Evolutionary conservation across 2,329 filamentous ascomycete species (phyloP), one percentile per base, ranked within the genome.

Genomic region (Cryoendolithus antarcticus): DNA sequence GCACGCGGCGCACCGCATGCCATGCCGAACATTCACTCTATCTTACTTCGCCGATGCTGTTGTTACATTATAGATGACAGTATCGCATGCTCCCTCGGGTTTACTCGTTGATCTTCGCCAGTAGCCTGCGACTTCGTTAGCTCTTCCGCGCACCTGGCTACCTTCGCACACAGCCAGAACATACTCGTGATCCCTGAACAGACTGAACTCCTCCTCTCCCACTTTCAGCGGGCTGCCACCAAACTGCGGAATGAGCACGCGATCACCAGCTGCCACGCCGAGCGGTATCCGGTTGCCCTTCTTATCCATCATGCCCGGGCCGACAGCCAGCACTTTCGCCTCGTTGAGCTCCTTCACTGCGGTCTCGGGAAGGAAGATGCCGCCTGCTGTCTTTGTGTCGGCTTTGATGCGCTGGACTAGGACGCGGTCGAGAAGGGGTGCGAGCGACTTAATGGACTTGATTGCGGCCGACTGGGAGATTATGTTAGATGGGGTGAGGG

Each of bases 51-150:
- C 24, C 24, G 24, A 34, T 37, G 39, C 35, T 42, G 35, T 34
- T 42, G 38, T 38, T 30, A 32, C 13, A 38, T 41, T 29, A 35
- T 35, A 27, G 24, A 13, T 12, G 27, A 10, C 34, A 28, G 9
- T 37, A 41, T 41, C 39, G 39, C 37, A 41, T 34, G 24, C 38
- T 30, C 30, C 39, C 4, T 35, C 34, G 30, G 31, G 24, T 72
- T 71, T 84, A 94, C 75, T 96, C 89, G 69, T 86, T 94, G 76
- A 98, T 94, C 82, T 96, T 98, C 64, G 91, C 91, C 45, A 98
- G 78, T 54, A 98, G 85, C 65, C 89, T 95, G 55, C 15, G 27
- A 6, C 4, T 1, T 3, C 24, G 42, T 59, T 37, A 58, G 53
- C 38, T 7, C 27, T 32, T 35, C 28, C 12, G 10, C 2, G 9